phyloP scores from a whole-genome alignment of 176 grass and related monocot species.

The Oryza glaberrima region DNA sequence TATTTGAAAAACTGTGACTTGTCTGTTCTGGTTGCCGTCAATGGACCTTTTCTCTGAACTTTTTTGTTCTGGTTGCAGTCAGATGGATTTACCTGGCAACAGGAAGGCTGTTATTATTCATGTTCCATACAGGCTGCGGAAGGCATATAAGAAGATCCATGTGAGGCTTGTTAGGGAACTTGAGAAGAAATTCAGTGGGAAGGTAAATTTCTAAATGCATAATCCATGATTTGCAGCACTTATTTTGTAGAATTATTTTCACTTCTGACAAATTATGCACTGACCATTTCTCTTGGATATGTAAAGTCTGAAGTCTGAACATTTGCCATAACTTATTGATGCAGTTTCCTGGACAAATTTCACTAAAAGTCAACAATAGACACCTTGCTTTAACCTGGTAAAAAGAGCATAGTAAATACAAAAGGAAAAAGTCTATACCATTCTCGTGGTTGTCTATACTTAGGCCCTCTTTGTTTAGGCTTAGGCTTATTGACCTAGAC shows the following conservation, averaged over 20 bases:
- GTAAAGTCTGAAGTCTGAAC: background rate
- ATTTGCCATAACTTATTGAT: background rate
- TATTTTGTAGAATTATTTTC: background rate
- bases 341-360: background rate
- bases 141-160: conserved; percentile 75
- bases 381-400: background rate
- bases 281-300: background rate
- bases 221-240: background rate
- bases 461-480: too few species aligned
- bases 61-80: conserved; percentile 41
- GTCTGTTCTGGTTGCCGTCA: too few species aligned
- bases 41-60: background rate
- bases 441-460: too few species aligned
- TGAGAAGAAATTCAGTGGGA: conserved; percentile 86
- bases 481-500: too few species aligned
- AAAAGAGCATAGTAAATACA: background rate
- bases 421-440: background rate
- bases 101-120: conserved; percentile 73
- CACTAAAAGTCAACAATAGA: background rate
- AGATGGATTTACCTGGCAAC: conserved; percentile 66
- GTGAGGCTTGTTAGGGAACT: conserved; percentile 67
- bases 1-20: background rate
- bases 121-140: conserved; percentile 69
- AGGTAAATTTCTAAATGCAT: conserved; percentile 35
- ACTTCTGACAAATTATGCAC: background rate